phyloP scores from a whole-genome alignment of 495 filamentous ascomycete genomes.

The Tuber aestivum region DNA sequence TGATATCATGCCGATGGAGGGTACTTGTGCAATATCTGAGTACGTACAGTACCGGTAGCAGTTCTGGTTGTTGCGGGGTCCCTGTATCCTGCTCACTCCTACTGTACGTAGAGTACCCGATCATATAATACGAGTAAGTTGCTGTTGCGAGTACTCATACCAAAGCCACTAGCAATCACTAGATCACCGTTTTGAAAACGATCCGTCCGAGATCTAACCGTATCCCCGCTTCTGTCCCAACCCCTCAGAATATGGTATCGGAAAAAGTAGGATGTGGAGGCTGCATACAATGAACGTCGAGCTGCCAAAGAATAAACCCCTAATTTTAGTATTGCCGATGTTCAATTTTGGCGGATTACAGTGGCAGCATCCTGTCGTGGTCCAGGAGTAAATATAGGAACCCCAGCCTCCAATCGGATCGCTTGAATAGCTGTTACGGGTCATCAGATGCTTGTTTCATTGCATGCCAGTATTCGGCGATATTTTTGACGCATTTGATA shows the following conservation, averaged over 20 bases:
- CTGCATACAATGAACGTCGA: not conserved
- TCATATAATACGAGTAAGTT: no score
- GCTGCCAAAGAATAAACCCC: not conserved
- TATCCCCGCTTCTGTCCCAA: not conserved
- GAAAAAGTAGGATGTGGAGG: not conserved
- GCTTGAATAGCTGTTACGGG: not conserved
- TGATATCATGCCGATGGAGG: no score
- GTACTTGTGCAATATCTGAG: no score
- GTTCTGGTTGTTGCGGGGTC: no score
- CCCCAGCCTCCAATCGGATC: not conserved
- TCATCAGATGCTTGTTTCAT: not conserved
- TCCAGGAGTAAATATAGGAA: not conserved
- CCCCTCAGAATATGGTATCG: not conserved
- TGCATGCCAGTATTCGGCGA: not conserved
- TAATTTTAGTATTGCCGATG: not conserved
- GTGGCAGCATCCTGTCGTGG: no score
- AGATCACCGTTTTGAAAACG: not conserved
- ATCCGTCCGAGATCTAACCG: not conserved
- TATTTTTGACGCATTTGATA: not conserved
- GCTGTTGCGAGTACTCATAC: not conserved
- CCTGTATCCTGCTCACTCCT: not conserved
- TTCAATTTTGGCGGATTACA: not conserved
- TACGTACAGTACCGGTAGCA: not conserved
- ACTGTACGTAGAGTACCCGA: no score
- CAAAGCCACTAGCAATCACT: not conserved